phyloP scores from a whole-genome alignment of 2,329 filamentous ascomycete species.

The Rhexocercosporidium sp. region DNA sequence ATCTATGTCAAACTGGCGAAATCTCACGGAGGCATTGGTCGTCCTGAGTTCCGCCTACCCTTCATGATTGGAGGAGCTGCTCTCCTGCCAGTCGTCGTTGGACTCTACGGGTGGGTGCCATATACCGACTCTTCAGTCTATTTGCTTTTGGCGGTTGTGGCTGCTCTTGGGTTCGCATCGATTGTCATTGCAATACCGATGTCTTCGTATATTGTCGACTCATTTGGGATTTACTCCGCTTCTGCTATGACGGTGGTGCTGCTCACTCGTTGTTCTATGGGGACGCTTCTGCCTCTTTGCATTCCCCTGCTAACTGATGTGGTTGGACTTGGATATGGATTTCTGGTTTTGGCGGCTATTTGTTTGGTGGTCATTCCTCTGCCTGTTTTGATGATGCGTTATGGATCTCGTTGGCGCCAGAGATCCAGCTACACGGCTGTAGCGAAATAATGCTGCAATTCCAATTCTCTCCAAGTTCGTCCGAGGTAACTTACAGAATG shows the following conservation, averaged over 20 bases:
- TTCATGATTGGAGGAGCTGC: constrained; percentile 59
- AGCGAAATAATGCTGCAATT: constrained; percentile 29
- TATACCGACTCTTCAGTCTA: constrained; percentile 55
- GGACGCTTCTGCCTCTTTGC: constrained; percentile 60
- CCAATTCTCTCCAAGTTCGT: too few species aligned
- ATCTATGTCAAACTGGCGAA: constrained; percentile 33
- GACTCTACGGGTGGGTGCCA: constrained; percentile 61
- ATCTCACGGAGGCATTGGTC: constrained; percentile 19
- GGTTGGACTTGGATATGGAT: constrained; percentile 50
- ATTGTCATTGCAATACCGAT: constrained; percentile 51
- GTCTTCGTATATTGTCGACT: constrained; percentile 60
- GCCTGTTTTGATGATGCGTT: constrained; percentile 55
- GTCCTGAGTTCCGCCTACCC: constrained; percentile 67
- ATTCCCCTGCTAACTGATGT: constrained; percentile 52
- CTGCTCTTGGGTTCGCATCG: constrained; percentile 55
- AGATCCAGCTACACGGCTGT: constrained; percentile 54
- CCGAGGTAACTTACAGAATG: too few species aligned
- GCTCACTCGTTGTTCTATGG: constrained; percentile 39
- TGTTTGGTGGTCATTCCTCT: constrained; percentile 54
- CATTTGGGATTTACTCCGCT: constrained; percentile 45
- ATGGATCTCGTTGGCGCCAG: constrained; percentile 58
- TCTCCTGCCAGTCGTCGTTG: constrained; percentile 58
- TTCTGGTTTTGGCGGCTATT: constrained; percentile 41
- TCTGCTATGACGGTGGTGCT: constrained; percentile 47
- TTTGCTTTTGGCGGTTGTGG: constrained; percentile 52